Conservation (phyloP, 768 basidiomycete genomes). For the Mycena galericulata region DNA sequence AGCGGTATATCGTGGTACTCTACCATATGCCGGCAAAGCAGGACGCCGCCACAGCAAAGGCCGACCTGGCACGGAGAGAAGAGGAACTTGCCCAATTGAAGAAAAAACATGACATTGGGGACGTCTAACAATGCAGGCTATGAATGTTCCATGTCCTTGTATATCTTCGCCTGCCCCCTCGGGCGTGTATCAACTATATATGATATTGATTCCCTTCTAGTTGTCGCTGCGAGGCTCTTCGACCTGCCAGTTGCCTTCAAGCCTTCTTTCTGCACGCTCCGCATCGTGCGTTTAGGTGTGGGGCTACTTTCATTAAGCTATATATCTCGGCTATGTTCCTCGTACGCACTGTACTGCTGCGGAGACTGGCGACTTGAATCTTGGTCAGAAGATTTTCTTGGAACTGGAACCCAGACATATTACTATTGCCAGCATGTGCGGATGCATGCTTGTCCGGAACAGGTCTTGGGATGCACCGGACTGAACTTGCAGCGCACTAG, state of each 20-base stretch:
- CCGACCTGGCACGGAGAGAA: slow-evolving; percentile 91
- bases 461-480: slow-evolving; percentile 62
- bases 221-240: slow-evolving; percentile 3
- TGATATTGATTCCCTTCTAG: slow-evolving; percentile 28
- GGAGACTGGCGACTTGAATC: slow-evolving; percentile 67
- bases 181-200: slow-evolving; percentile 33
- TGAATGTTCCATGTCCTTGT: slow-evolving; percentile 22
- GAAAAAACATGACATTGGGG: slow-evolving; percentile 87
- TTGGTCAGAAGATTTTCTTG: slow-evolving; percentile 19
- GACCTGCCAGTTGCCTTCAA: slow-evolving; percentile 8
- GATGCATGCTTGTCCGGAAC: slow-evolving; percentile 63
- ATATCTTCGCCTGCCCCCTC: slow-evolving; percentile 22
- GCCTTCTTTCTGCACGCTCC: slow-evolving; percentile 54
- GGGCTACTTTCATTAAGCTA: slow-evolving; percentile 52
- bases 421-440: slow-evolving; percentile 82
- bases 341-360: slow-evolving; percentile 68
- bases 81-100: slow-evolving; percentile 91
- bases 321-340: slow-evolving; percentile 14
- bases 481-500: slow-evolving; percentile 74
- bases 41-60: slow-evolving; percentile 92
- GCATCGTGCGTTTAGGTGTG: slow-evolving; percentile 71
- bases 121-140: slow-evolving; percentile 58
- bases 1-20: slow-evolving; percentile 97
- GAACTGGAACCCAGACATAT: slow-evolving; percentile 42
- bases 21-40: slow-evolving; percentile 99